Conservation (phyloP, 176 grass and related monocot genomes). For the Oryza meridionalis region DNA sequence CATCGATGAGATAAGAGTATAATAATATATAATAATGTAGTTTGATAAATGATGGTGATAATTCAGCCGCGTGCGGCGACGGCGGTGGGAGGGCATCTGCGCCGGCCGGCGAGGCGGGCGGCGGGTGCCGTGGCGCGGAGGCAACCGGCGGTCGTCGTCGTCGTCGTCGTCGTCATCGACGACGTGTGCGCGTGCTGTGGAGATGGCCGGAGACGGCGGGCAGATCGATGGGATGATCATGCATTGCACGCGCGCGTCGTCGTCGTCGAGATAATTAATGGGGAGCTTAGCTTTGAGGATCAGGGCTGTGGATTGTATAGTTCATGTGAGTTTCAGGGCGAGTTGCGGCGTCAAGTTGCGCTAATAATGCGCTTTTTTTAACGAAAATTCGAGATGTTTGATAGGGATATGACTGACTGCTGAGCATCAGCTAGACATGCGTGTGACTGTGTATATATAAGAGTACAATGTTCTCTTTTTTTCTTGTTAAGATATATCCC, state of each 20-base stretch:
- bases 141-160: neutral
- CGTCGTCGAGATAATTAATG: neutral
- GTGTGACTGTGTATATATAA: neutral
- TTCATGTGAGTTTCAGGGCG: neutral
- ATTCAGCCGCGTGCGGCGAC: neutral
- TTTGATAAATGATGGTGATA: neutral
- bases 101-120: neutral
- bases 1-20: neutral
- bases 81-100: neutral
- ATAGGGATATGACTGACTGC: neutral
- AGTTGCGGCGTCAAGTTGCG: neutral
- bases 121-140: neutral
- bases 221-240: neutral
- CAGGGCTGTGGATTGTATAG: too few species aligned
- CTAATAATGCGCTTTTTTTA: neutral
- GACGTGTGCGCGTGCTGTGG: neutral
- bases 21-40: too few species aligned
- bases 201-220: neutral
- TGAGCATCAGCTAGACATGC: neutral
- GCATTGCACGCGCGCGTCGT: neutral
- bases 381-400: neutral
- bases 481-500: too few species aligned
- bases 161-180: neutral
- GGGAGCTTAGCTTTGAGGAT: neutral
- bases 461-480: neutral